A percentile compares a stretch with the other conserved stretches of the same genome.
Conservation (phyloP, 306 rosid genomes). For the Acacia crassicarpa region DNA sequence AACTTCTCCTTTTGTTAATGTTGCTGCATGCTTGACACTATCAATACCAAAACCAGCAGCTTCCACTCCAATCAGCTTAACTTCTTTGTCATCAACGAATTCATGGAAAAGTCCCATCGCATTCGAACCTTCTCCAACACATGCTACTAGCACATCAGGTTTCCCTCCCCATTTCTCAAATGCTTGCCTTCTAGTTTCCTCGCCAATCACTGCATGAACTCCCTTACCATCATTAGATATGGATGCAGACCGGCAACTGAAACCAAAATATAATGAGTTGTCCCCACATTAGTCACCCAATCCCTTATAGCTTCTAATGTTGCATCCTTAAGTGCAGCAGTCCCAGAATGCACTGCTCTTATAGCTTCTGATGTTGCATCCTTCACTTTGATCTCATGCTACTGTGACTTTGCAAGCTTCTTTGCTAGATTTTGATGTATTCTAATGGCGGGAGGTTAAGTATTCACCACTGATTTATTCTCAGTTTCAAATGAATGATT, state of each 20-base stretch:
- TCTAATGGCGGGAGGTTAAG: no score
- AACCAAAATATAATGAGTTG: constrained; percentile 92
- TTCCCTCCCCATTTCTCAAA: constrained; percentile 93
- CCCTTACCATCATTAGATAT: constrained; percentile 96
- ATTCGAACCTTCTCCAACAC: constrained; percentile 96
- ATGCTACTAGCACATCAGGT: constrained; percentile 86
- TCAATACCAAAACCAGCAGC: constrained; percentile 92
- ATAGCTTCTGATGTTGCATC: neutral
- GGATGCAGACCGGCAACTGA: constrained; percentile 97
- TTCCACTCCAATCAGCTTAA: constrained; percentile 84
- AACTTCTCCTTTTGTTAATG: constrained; percentile 82
- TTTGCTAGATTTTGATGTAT: no score
- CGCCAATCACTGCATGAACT: constrained; percentile 89
- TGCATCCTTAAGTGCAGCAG: constrained; percentile 90
- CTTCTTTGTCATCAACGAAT: constrained; percentile 69
- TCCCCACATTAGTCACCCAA: constrained; percentile 97
- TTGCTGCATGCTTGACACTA: constrained; percentile 95
- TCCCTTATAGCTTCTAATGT: constrained; percentile 95
- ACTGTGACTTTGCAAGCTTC: no score
- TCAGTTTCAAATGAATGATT: no score
- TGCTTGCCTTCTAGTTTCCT: constrained; percentile 91
- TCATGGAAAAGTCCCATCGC: constrained; percentile 97
- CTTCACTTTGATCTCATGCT: no score
- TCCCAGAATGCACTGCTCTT: constrained; percentile 83
- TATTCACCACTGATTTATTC: no score